Conservation (phyloP, 2,329 filamentous ascomycete species). For the Fusarium nematophilum region DNA sequence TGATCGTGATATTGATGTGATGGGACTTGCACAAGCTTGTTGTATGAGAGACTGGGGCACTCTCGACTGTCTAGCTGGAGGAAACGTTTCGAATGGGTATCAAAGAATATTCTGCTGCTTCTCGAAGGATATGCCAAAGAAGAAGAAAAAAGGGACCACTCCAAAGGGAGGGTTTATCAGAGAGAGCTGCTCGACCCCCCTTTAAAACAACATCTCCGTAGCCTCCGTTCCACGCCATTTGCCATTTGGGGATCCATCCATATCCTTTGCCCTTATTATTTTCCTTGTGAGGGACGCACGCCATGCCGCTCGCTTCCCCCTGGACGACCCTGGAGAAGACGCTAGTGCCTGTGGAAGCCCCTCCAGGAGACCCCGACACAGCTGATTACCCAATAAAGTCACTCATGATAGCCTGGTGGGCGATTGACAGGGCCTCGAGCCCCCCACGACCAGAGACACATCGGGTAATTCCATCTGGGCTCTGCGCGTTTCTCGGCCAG, state of each 20-base stretch:
- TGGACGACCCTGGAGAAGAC: slow-evolving; percentile 9
- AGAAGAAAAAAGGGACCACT: not conserved
- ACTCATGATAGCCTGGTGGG: slow-evolving; percentile 43
- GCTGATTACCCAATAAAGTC: slow-evolving; percentile 40
- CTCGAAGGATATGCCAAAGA: slow-evolving; percentile 29
- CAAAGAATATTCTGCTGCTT: slow-evolving; percentile 23
- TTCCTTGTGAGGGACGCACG: slow-evolving; percentile 19
- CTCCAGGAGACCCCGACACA: not conserved
- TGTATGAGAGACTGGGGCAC: too few relatives aligned
- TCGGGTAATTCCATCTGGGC: slow-evolving; percentile 38
- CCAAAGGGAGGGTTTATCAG: slow-evolving; percentile 13
- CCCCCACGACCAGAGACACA: slow-evolving; percentile 41
- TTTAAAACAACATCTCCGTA: slow-evolving; percentile 32
- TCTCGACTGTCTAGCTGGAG: too few relatives aligned
- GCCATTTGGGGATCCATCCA: not conserved
- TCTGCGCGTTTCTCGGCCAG: slow-evolving; percentile 25
- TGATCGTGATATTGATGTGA: slow-evolving; percentile 11
- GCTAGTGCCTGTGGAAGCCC: slow-evolving; percentile 13
- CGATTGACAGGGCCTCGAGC: slow-evolving; percentile 42
- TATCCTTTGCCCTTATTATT: too few relatives aligned
- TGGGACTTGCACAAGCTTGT: not conserved
- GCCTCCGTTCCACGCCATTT: slow-evolving; percentile 26
- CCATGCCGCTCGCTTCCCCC: slow-evolving; percentile 21
- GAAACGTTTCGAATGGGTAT: slow-evolving; percentile 13
- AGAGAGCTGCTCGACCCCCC: slow-evolving; percentile 26